phyloP scores from a whole-genome alignment of 768 basidiomycete genomes.

The Cantharellus anzutake region DNA sequence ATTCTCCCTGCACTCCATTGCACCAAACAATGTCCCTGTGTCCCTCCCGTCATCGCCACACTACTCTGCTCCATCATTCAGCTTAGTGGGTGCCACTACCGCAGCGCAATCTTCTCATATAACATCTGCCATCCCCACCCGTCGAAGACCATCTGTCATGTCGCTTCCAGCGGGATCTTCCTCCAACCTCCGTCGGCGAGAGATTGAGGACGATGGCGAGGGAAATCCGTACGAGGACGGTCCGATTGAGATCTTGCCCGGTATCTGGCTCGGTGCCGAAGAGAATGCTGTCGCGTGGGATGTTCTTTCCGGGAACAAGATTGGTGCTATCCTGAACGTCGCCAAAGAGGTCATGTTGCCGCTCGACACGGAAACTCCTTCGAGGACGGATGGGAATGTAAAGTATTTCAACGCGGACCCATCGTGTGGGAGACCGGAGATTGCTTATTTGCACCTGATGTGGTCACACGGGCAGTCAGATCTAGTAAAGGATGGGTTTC shows the following conservation, averaged over 20 bases:
- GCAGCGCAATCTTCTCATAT: conserved; percentile 1
- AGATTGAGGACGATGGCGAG: conserved; percentile 6
- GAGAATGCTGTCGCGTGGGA: conserved; percentile 78
- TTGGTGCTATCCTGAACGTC: conserved; percentile 73
- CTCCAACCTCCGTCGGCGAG: conserved; percentile 1
- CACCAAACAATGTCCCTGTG: neutral
- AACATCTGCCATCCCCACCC: conserved; percentile 2
- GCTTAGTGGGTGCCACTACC: neutral
- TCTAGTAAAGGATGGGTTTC: conserved; percentile 62
- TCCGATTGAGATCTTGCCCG: conserved; percentile 67
- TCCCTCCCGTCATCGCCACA: neutral
- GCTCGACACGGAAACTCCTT: conserved; percentile 30
- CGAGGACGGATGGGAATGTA: neutral
- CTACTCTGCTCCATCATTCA: neutral
- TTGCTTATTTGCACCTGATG: conserved; percentile 75
- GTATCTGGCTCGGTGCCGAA: conserved; percentile 80
- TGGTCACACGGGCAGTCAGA: conserved; percentile 95
- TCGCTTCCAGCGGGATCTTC: conserved; percentile 38
- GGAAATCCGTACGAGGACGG: conserved; percentile 50
- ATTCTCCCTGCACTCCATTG: neutral
- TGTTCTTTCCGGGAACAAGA: conserved; percentile 46
- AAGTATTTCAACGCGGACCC: conserved; percentile 52
- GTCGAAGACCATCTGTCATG: conserved; percentile 46
- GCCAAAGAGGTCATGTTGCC: conserved; percentile 78
- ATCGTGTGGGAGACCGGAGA: conserved; percentile 47